Evolutionary conservation across 179 eudicot species (phyloP), one percentile per base, ranked within the genome.

Genomic region (Heliamphora pulchella): DNA sequence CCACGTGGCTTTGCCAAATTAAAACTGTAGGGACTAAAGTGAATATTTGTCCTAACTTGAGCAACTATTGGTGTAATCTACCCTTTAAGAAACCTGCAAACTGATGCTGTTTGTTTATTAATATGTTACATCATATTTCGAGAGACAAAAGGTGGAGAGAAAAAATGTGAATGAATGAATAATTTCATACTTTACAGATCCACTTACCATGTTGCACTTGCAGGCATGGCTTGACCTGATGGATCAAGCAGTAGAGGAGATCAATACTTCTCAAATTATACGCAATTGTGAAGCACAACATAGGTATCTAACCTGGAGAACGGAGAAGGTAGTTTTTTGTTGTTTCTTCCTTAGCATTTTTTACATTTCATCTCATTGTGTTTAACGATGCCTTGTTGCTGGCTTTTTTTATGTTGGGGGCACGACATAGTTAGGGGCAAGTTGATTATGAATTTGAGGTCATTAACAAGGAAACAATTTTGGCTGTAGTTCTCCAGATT

Each of bases 151-250:
- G 53, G 15, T 75, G 11, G 31, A 10, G 61, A 2, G 46, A 13
- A 57, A 1, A 44, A 75, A 9, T 59, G 15, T 78, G 41, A 43
- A 17, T 39, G 43, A 68, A 5, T 4, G 8, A 31, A 66, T 50
- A 3, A 17, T 22, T 39, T 11, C 14, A 8, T 41, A 41, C 14
- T n/a, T 17, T 48, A 6, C 48, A 17, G 22, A 5, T 48, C 13
- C 57, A 3, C 58, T 70, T 64, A 13, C 31, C 39, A 55, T 73
- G 57, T 78, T 79, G 17, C 47, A 53, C 73, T 75, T 82, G 75
- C 86, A 94, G 98, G 89, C 94, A 72, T 94, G 97, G 97, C 97
- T 94, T 80, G 88, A 85, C 85, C 79, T 93, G 85, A 85, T 93
- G 94, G 90, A 91, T 61, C 80, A 74, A 69, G 92, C 91, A 76